Evolutionary conservation across 495 filamentous ascomycete species (phyloP).

Genomic region (Penicillium paradoxum): DNA sequence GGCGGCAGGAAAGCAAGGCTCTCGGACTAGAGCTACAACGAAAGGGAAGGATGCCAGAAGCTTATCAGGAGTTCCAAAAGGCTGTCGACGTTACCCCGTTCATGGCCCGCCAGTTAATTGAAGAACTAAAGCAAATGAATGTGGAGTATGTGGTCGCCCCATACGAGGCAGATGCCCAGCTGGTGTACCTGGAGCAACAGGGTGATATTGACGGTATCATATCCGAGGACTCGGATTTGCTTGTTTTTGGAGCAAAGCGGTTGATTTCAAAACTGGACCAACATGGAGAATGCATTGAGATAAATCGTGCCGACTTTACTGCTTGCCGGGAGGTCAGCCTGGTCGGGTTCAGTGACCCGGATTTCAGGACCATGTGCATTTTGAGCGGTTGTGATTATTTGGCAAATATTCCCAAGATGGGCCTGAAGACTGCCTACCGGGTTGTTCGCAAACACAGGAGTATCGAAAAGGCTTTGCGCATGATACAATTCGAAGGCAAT

Average conservation of each 20-base stretch:
- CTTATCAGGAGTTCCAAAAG: conserved; percentile 85
- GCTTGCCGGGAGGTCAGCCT: conserved; percentile 82
- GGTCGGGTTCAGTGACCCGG: conserved; percentile 83
- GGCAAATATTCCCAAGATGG: conserved; percentile 73
- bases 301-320: conserved; percentile 81
- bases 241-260: conserved; percentile 89
- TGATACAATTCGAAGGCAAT: conserved; percentile 82
- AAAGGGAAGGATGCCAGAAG: conserved; percentile 73
- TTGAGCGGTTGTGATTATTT: conserved; percentile 98
- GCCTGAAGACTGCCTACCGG: conserved; percentile 87
- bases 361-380: conserved; percentile 95
- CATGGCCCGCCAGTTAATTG: conserved; percentile 90
- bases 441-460: conserved; percentile 84
- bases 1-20: conserved; percentile 68
- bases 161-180: conserved; percentile 95
- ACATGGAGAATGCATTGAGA: conserved; percentile 87
- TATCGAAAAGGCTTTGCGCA: conserved; percentile 73
- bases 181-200: conserved; percentile 85
- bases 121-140: conserved; percentile 73
- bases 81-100: conserved; percentile 93
- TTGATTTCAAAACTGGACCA: conserved; percentile 92
- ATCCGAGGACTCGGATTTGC: conserved; percentile 92
- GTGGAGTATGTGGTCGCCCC: conserved; percentile 91
- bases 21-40: conserved; percentile 72
- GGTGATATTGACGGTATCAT: conserved; percentile 82